These are phyloP conservation scores for Phytophthora cactorum DNA, from an alignment of 352 stramenopile genomes.

Conservation along the genomic window DNA sequence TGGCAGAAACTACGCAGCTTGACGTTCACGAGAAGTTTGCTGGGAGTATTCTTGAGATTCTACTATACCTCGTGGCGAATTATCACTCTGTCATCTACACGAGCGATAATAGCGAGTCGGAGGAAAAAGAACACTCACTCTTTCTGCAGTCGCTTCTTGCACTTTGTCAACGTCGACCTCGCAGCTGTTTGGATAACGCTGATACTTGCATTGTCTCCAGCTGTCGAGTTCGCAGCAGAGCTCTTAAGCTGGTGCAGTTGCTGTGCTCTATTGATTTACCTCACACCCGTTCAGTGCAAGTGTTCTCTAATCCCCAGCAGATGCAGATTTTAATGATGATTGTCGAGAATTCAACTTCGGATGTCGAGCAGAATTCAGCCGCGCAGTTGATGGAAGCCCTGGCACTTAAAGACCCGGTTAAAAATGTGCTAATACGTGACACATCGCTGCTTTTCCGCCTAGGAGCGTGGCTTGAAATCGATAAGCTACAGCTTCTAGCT, in stretches of 20 bases:
- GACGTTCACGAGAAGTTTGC: slow-evolving; percentile 13
- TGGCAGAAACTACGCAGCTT: neutral
- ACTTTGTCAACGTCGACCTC: slow-evolving; percentile 16
- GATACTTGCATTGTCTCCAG: slow-evolving; percentile 21
- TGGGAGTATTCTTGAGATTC: slow-evolving; percentile 13
- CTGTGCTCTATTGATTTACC: slow-evolving; percentile 39
- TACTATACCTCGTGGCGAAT: slow-evolving; percentile 25
- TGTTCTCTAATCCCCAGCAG: slow-evolving; percentile 28
- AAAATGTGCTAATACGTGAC: slow-evolving; percentile 14
- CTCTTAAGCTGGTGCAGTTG: slow-evolving; percentile 33
- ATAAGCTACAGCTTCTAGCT: slow-evolving; percentile 11
- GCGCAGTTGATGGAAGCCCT: slow-evolving; percentile 32
- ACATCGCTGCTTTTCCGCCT: slow-evolving; percentile 22
- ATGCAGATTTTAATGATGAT: slow-evolving; percentile 38
- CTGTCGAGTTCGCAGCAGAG: slow-evolving; percentile 23
- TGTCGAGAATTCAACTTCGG: slow-evolving; percentile 30
- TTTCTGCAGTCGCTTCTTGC: slow-evolving; percentile 25
- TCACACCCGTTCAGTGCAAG: slow-evolving; percentile 20
- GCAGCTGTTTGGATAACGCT: too few relatives aligned
- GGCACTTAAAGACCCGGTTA: slow-evolving; percentile 24
- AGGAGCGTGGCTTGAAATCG: slow-evolving; percentile 21
- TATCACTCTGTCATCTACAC: slow-evolving; percentile 25
- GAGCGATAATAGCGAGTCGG: slow-evolving; percentile 9
- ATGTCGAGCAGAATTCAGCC: slow-evolving; percentile 30
- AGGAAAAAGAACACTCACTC: slow-evolving; percentile 16